Base-by-base conservation (phyloP, 129 eudicot species). In the Silybum marianum region DNA sequence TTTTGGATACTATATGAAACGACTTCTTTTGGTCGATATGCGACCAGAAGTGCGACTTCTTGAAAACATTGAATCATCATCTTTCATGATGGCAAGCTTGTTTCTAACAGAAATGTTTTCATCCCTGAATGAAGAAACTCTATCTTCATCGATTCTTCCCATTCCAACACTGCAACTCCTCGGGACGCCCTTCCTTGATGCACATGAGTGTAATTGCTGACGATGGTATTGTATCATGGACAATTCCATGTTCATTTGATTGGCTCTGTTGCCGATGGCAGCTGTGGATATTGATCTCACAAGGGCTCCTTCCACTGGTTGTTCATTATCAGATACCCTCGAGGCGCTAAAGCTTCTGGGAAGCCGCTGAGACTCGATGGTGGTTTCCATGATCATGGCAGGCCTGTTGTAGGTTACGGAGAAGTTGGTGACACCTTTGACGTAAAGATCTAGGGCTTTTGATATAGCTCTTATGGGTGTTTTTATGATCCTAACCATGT, bases 391-490 rank as follows among this genome's bases (percentile, higher is more conserved):
- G 66, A 58, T 58, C 66, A 18, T 58, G 21, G 23, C 23, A n/a
- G 66, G 66, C 66, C 23, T 58, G 23, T 58, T 58, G 66, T 58
- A 58, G 66, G 66, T 58, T 58, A 58, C 23, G 3, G 66, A 58
- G 66, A 58, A 58, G 66, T 58, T 58, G 66, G 66, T 58, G 66
- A 58, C 23, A 3, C 66, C 23, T 58, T 58, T 58, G 23, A 58
- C 66, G 10, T 58, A 58, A n/a, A 58, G 66, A 58, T 58, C 66
- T 58, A 58, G 66, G 23, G 66, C 66, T 58, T 58, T 58, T 58
- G 66, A 58, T 58, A 58, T 58, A 58, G 66, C 66, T n/a, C 66
- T 58, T 18, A 51, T 51, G 63, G 63, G 63, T 51, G 63, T 51
- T 51, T 51, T 51, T 2, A 51, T 51, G 66, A 58, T 58, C 66